Conservation (phyloP, 495 filamentous ascomycete genomes). For the Hypoxylon cercidicola region DNA sequence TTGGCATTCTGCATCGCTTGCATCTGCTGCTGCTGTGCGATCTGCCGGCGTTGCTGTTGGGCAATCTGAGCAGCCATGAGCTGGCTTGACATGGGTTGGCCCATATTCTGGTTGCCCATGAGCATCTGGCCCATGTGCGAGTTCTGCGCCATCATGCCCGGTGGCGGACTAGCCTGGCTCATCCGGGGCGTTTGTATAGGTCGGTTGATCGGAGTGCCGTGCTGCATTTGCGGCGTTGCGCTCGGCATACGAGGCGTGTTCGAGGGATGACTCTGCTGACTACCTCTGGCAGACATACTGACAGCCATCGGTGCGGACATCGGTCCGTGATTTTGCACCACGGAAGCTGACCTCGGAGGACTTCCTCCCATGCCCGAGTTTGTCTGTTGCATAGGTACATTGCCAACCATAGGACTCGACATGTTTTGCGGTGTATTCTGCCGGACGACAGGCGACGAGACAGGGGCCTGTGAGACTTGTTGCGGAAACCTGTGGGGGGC, state of each 20-base stretch:
- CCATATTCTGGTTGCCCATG: conserved; percentile 62
- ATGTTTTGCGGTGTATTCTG: conserved; percentile 81
- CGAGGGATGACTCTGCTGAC: conserved; percentile 79
- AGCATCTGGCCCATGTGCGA: conserved; percentile 68
- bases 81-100: conserved; percentile 54
- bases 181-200: conserved; percentile 76
- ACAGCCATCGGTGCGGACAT: conserved; percentile 70
- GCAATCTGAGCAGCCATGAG: conserved; percentile 56
- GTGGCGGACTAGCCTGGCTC: conserved; percentile 74
- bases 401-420: conserved; percentile 79
- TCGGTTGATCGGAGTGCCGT: conserved; percentile 75
- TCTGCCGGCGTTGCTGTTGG: conserved; percentile 60
- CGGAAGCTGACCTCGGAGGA: conserved; percentile 80
- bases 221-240: conserved; percentile 79
- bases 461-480: conserved; percentile 72
- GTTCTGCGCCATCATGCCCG: conserved; percentile 66
- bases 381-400: conserved; percentile 81
- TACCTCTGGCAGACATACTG: conserved; percentile 79
- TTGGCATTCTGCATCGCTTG: conserved; percentile 48
- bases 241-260: conserved; percentile 85
- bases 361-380: conserved; percentile 82
- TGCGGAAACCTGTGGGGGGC: conserved; percentile 66
- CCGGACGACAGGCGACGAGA: conserved; percentile 81
- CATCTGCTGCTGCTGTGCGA: conserved; percentile 56
- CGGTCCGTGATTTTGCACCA: conserved; percentile 74